phyloP scores from a whole-genome alignment of 139 green algal species.

The Chlorella sp. region DNA sequence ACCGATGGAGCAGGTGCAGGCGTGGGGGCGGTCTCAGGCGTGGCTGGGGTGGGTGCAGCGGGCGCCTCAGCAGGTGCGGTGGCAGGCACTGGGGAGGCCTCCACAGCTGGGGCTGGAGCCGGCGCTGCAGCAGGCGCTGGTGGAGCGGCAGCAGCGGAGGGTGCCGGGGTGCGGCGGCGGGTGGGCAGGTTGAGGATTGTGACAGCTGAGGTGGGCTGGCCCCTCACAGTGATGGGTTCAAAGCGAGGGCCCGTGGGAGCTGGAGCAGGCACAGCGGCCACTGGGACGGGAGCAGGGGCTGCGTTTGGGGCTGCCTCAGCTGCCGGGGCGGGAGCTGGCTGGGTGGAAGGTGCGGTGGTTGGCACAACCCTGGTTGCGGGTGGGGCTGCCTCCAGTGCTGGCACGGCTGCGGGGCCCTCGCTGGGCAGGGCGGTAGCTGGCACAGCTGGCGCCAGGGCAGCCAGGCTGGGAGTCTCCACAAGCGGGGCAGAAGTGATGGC shows the following conservation, averaged over 20 bases:
- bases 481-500: too few species aligned
- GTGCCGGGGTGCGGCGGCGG: background rate
- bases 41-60: background rate
- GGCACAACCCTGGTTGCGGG: too few species aligned
- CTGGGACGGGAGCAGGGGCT: background rate
- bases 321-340: background rate
- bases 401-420: background rate
- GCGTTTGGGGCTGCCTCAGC: background rate
- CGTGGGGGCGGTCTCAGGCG: background rate
- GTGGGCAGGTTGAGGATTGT: conserved; percentile 7
- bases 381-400: background rate
- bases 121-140: background rate
- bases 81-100: background rate
- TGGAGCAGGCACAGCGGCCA: background rate
- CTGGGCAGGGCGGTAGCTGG: background rate
- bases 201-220: background rate
- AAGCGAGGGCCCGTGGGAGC: background rate
- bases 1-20: too few species aligned
- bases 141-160: background rate
- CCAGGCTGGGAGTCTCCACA: too few species aligned
- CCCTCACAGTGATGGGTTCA: background rate
- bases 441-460: background rate
- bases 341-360: background rate
- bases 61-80: background rate
- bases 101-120: background rate